These are phyloP conservation scores for Dittrichia graveolens DNA, from an alignment of 129 eudicot genomes.

Conservation along the genomic window DNA sequence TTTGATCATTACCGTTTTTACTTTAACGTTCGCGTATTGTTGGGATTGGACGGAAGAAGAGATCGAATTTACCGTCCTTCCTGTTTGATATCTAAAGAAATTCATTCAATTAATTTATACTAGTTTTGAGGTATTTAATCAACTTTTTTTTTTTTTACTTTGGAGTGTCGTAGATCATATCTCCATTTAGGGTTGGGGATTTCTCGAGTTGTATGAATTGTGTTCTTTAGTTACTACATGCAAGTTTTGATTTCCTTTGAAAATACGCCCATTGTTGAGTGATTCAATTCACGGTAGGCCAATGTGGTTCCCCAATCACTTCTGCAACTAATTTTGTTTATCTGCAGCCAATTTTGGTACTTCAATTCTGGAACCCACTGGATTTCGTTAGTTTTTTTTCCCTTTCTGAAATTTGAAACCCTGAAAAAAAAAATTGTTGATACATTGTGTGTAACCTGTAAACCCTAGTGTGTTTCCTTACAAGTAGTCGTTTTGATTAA, in stretches of 20 bases:
- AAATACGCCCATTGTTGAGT: background rate
- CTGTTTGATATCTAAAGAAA: slow-evolving; percentile 7
- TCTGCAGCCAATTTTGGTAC: background rate
- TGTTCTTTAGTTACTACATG: background rate
- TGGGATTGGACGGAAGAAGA: background rate
- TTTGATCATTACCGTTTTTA: slow-evolving; percentile 17
- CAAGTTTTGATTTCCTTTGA: background rate
- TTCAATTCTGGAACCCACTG: background rate
- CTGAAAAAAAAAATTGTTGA: background rate
- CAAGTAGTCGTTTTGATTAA: background rate
- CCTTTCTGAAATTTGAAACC: no score
- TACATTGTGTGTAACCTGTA: background rate
- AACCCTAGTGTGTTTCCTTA: slow-evolving; percentile 19
- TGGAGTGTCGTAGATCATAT: background rate
- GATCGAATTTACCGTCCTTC: background rate
- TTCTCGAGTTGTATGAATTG: background rate
- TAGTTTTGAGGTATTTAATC: slow-evolving; percentile 3
- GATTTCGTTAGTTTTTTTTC: background rate
- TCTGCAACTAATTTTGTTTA: background rate
- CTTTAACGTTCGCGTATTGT: background rate
- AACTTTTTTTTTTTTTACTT: background rate
- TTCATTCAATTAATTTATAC: slow-evolving; percentile 1
- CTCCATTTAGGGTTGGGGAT: background rate
- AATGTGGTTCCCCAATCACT: slow-evolving; percentile 7
- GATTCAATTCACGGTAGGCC: background rate